Evolutionary conservation across 1,139 yeast genomes (phyloP), one percentile per base, ranked within the genome.

Genomic region (Suhomyces atakaporum): DNA sequence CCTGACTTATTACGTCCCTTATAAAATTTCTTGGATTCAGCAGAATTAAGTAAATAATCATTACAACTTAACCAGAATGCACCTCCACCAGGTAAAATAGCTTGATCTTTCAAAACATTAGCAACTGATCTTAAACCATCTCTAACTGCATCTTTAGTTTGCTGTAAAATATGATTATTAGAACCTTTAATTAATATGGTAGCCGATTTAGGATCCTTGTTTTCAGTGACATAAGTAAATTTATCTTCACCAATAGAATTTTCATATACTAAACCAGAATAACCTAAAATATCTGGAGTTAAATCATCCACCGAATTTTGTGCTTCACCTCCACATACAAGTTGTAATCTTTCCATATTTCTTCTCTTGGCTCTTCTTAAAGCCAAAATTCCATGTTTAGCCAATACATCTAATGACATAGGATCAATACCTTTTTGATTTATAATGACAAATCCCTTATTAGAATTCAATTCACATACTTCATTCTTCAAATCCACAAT

Each of bases 401-500:
- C 97, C 48, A 94, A 75, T 10, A 90, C 83, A 59, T 94, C 98
- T 47, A 94, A 72, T 11, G 97, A 89, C 94, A 92, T 85, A 46
- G 99, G 99, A 60, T 94, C 99, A 51, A 94, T 94, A 51, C 99
- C 98, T 73, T 94, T 94, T 66, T 94, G 99, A 66, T 94, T 94
- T 61, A 94, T 86, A 42, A 94, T 87, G 39, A 94, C 98, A 65
- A 94, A 94, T 3, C 92, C 92, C 56, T 82, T 73, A 49, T 79
- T 69, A 8, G 81, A 70, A 52, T 83, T 84, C 46, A 81, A 70
- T 27, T 85, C 90, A 62, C 96, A 88, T 35, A 92, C 97, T 55
- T 83, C 82, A 57, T 92, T 88, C 66, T 92, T 92, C 62, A 94
- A 78, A 47, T 89, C 97, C 41, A 94, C 81, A 53, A 94, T 94